Evolutionary conservation across 208 protist genomes (phyloP).

Genomic region (Leishmania tarentolae): DNA sequence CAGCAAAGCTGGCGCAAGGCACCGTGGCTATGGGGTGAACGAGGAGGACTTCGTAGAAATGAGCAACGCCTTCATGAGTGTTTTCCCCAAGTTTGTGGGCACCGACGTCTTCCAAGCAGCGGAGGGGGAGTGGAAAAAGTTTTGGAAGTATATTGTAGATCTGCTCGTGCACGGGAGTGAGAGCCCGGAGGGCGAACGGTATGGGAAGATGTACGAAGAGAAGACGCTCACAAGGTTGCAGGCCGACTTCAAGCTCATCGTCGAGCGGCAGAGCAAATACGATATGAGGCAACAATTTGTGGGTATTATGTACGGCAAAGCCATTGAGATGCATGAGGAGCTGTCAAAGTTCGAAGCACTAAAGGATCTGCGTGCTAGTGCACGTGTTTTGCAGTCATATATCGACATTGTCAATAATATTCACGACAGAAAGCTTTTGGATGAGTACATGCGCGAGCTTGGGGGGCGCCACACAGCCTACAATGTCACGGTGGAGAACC

Average conservation of each 20-base stretch:
- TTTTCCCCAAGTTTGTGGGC: conserved; percentile 76
- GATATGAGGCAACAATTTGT: conserved; percentile 61
- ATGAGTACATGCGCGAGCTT: conserved; percentile 63
- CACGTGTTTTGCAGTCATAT: conserved; percentile 55
- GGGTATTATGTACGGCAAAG: conserved; percentile 66
- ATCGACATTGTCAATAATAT: conserved; percentile 54
- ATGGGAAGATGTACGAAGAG: conserved; percentile 45
- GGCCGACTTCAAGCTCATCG: conserved; percentile 61
- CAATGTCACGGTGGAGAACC: conserved; percentile 52
- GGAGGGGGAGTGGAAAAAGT: conserved; percentile 67
- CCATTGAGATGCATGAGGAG: conserved; percentile 66
- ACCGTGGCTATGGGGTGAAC: conserved; percentile 70
- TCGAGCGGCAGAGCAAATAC: conserved; percentile 46
- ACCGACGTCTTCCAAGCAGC: conserved; percentile 50
- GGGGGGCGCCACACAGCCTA: conserved; percentile 60
- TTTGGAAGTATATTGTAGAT: conserved; percentile 60
- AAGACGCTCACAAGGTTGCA: conserved; percentile 52
- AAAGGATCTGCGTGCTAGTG: conserved; percentile 51
- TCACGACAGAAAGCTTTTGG: conserved; percentile 33
- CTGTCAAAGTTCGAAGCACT: conserved; percentile 61
- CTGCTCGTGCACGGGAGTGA: conserved; percentile 55
- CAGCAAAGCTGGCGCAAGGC: conserved; percentile 58
- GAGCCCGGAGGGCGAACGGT: conserved; percentile 58
- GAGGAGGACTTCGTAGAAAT: conserved; percentile 53
- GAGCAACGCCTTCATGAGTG: conserved; percentile 67